Conservation (phyloP, 208 protist species). For the Porcisia deanei region DNA sequence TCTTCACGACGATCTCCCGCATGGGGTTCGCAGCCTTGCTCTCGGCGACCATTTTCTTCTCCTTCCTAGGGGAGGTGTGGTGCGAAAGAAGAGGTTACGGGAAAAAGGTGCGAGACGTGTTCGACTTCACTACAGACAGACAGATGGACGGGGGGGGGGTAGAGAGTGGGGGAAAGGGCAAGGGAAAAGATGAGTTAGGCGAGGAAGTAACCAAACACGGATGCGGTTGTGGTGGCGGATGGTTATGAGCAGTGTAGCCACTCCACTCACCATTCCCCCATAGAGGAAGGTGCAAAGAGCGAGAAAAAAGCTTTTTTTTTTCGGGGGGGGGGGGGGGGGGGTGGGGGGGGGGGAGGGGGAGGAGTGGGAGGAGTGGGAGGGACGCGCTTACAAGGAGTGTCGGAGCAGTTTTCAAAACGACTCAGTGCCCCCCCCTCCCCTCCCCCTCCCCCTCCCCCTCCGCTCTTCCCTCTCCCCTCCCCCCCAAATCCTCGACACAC, state of each 20-base stretch:
- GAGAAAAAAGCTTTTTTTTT: too few relatives aligned
- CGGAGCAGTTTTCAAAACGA: too few relatives aligned
- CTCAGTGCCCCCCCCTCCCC: too few relatives aligned
- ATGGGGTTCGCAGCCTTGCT: constrained; percentile 95
- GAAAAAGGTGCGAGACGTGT: too few relatives aligned
- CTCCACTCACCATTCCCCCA: background rate
- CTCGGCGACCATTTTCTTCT: constrained; percentile 63
- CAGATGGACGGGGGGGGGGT: background rate
- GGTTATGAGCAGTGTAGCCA: background rate
- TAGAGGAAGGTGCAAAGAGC: background rate
- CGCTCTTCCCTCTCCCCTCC: too few relatives aligned
- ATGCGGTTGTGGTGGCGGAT: background rate
- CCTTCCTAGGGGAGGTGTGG: constrained; percentile 25
- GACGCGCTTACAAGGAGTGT: too few relatives aligned
- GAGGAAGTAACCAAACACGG: background rate
- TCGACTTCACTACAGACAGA: too few relatives aligned
- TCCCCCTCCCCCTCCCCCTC: too few relatives aligned
- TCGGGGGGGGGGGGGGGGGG: background rate
- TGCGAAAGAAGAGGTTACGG: background rate
- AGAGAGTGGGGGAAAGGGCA: background rate
- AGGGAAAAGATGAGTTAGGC: background rate
- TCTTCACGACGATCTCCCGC: constrained; percentile 98
- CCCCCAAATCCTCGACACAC: too few relatives aligned
- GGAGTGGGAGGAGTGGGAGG: too few relatives aligned
- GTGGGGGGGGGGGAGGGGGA: background rate